phyloP scores from a whole-genome alignment of 805 yeast genomes.

The Lipomyces starkeyi region DNA sequence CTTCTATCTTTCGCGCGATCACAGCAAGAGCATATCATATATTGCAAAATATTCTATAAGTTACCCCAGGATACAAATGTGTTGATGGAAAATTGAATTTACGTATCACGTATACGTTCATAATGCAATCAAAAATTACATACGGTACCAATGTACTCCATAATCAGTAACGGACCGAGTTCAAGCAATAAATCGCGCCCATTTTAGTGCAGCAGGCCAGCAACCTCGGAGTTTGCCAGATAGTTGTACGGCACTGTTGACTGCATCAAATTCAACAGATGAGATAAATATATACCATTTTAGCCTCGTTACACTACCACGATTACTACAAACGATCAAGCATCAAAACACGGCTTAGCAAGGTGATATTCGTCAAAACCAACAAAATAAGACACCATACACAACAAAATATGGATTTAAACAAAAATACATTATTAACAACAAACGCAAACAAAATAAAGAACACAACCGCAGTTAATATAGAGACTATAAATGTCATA shows the following conservation, averaged over 20 bases:
- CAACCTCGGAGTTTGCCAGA: no score
- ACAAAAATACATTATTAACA: background rate
- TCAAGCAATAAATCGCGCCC: no score
- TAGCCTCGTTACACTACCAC: background rate
- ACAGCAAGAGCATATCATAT: no score
- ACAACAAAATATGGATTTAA: background rate
- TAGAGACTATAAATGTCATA: background rate
- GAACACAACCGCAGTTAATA: background rate
- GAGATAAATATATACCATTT: background rate
- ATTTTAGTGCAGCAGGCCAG: no score
- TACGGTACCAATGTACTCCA: no score
- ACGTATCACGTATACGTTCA: no score
- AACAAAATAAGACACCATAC: background rate
- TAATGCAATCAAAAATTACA: no score
- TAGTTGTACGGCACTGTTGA: background rate
- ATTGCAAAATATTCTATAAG: no score
- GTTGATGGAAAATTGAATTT: no score
- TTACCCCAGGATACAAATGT: no score
- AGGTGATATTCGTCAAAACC: background rate
- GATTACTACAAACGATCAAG: background rate
- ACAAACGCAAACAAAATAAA: background rate
- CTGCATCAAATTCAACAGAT: background rate
- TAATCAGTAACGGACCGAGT: no score
- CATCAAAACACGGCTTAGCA: background rate
- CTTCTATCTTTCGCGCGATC: no score